Base-by-base conservation (phyloP, 257 asterid species). In the Verbena officinalis region DNA sequence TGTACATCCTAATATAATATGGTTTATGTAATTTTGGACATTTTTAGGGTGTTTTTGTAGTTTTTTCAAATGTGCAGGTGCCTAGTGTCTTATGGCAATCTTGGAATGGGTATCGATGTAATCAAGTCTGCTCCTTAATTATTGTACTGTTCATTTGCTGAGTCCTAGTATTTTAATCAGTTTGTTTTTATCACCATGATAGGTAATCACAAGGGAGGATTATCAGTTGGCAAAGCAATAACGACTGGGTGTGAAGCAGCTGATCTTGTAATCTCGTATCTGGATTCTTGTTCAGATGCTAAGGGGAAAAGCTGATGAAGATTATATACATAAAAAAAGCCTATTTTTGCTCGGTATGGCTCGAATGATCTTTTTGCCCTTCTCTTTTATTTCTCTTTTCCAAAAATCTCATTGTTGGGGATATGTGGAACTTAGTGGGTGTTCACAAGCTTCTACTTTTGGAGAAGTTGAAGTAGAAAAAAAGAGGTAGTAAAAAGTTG, bases 181-280 rank as follows among this genome's bases (percentile, higher is more conserved):
- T 27, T 42, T 63, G 15, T 48, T 42, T 39, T 52, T 43, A 40
- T 71, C 17, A 12, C 16, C n/a, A 49, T 74, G 80, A 24, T 70
- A 91, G 98, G 98, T 71, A 91, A 91, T 90, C 95, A 89, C 85
- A 91, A 80, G 80, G 91, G 89, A 50, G 98, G 97, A 70, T 64
- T 89, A 67, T 87, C 97, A 33, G 98, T 92, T 61, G 97, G 98
- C 58, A 92, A 85, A 84, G 95, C 98, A 70, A 74, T 89, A 70
- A 79, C 95, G 14, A 83, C 79, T 16, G 98, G 96, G 44, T 91
- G 96, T 74, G 63, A 79, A 55, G 98, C 96, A 74, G 97, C 97
- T 49, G 94, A 89, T 68, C 97, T 79, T 33, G 96, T 89, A 46
- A 87, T 92, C 49, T 87, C 96, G 5, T 89, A 92, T 73, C 78